phyloP scores from a whole-genome alignment of 73 alveolate species.

The Paramecium octaurelia region DNA sequence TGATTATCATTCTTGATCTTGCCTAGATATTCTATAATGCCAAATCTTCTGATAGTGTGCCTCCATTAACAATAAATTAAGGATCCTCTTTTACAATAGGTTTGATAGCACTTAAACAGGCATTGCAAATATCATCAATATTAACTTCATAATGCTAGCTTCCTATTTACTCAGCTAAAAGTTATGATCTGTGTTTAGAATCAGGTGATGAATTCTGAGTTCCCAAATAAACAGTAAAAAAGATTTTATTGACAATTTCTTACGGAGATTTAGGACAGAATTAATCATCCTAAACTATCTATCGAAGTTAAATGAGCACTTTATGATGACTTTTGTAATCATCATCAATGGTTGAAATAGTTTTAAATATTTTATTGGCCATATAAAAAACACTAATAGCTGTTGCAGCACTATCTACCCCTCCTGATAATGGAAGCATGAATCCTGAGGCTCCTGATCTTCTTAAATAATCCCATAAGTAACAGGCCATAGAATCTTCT shows the following conservation, averaged over 20 bases:
- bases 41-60: conserved; percentile 75
- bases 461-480: conserved; percentile 96
- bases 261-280: conserved; percentile 68
- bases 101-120: conserved; percentile 40
- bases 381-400: conserved; percentile 77
- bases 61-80: conserved; percentile 60
- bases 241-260: conserved; percentile 70
- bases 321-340: conserved; percentile 1
- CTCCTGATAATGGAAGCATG: conserved; percentile 95
- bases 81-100: conserved; percentile 70
- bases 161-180: conserved; percentile 83
- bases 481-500: conserved; percentile 84
- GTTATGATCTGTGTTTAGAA: conserved; percentile 74
- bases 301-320: conserved; percentile 53
- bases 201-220: conserved; percentile 66
- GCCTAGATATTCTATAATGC: conserved; percentile 91
- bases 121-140: conserved; percentile 68
- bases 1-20: conserved; percentile 83
- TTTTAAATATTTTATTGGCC: conserved; percentile 61
- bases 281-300: conserved; percentile 58
- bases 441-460: conserved; percentile 95
- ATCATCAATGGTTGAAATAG: not conserved
- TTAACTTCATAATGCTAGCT: conserved; percentile 72
- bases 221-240: conserved; percentile 64
- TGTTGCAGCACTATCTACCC: conserved; percentile 88